These are phyloP conservation scores for Cenchrus fungigraminus DNA, from an alignment of 176 grass and related monocot species.

Conservation along the genomic window DNA sequence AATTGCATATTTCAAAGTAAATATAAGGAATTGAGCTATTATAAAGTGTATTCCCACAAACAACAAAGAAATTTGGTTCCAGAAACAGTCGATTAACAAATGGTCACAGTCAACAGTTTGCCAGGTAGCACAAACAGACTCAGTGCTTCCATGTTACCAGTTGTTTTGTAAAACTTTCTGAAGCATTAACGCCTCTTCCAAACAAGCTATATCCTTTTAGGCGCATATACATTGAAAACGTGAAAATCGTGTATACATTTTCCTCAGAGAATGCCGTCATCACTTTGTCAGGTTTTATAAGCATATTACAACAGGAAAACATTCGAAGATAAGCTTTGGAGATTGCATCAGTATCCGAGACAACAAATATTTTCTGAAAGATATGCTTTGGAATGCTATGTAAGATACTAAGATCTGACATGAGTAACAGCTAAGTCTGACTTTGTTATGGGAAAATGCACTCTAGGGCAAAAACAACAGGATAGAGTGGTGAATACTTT, in stretches of 20 bases:
- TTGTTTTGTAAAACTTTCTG: neutral
- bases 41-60: slow-evolving; percentile 9
- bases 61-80: neutral
- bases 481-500: neutral
- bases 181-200: neutral
- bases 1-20: slow-evolving; percentile 45
- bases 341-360: neutral
- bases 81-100: slow-evolving; percentile 1
- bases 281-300: slow-evolving; percentile 4
- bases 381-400: neutral
- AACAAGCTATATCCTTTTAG: neutral
- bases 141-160: neutral
- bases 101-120: neutral
- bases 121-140: neutral
- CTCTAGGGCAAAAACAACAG: neutral
- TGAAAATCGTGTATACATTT: neutral
- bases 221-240: neutral
- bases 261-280: neutral
- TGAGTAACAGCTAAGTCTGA: neutral
- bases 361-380: neutral
- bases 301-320: neutral
- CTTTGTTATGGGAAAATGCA: neutral
- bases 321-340: neutral
- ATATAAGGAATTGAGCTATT: slow-evolving; percentile 31
- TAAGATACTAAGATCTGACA: neutral